phyloP scores from a whole-genome alignment of 768 basidiomycete genomes.

The Dendrothele bispora region DNA sequence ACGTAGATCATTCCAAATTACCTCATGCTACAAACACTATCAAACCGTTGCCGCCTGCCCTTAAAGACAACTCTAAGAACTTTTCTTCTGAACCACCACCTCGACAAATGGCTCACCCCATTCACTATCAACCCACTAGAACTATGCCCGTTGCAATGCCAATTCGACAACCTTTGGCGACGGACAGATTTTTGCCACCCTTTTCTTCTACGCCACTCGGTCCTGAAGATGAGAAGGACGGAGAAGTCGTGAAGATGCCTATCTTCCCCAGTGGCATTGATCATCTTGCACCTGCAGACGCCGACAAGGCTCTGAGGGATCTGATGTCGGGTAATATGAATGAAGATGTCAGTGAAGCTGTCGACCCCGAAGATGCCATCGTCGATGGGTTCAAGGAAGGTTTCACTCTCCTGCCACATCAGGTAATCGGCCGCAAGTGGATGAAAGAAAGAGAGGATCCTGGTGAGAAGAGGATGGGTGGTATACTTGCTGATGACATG shows the following conservation, averaged over 20 bases:
- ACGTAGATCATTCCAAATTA: slow-evolving; percentile 1
- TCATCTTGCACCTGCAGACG: slow-evolving; percentile 49
- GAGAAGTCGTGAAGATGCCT: slow-evolving; percentile 30
- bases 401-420: slow-evolving; percentile 79
- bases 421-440: slow-evolving; percentile 84
- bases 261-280: slow-evolving; percentile 25
- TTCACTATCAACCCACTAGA: background rate
- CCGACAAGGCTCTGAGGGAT: slow-evolving; percentile 77
- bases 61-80: background rate
- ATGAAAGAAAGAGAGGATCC: slow-evolving; percentile 78
- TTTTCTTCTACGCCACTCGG: background rate
- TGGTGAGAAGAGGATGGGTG: slow-evolving; percentile 72
- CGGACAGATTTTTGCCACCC: background rate
- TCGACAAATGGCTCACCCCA: background rate
- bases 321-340: slow-evolving; percentile 69
- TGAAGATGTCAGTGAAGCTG: slow-evolving; percentile 53
- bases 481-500: slow-evolving; percentile 92
- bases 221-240: slow-evolving; percentile 20
- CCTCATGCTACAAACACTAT: background rate
- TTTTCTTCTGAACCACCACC: background rate
- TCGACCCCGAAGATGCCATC: slow-evolving; percentile 64
- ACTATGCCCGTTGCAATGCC: background rate
- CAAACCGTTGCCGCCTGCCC: background rate
- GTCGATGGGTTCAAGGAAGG: slow-evolving; percentile 78
- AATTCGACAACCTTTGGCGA: background rate